These are phyloP conservation scores for Neonectria sp. DNA, from an alignment of 2,329 filamentous ascomycete species.

Conservation along the genomic window DNA sequence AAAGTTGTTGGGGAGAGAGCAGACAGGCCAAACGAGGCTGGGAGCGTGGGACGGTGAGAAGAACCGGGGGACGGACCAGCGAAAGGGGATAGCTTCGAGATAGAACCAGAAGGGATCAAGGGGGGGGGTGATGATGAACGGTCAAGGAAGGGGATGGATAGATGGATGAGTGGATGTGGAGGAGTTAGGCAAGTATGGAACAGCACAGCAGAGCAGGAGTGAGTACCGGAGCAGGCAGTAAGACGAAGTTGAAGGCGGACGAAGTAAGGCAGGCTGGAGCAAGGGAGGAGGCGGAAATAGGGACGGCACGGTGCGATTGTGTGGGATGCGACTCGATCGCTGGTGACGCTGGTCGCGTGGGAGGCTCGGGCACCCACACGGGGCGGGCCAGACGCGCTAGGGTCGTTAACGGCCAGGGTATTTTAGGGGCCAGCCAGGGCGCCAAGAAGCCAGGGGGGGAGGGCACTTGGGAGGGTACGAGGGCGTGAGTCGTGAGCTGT, in stretches of 20 bases:
- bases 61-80: not conserved
- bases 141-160: not conserved
- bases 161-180: not conserved
- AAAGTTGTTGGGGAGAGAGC: constrained; percentile 19
- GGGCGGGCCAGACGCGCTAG: constrained; percentile 25
- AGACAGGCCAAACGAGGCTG: constrained; percentile 5
- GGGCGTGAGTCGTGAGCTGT: not conserved
- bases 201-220: constrained; percentile 5
- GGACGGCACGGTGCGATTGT: constrained; percentile 24
- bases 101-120: not conserved
- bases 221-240: not conserved
- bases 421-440: constrained; percentile 16
- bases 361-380: constrained; percentile 30
- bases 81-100: constrained; percentile 9
- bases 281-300: constrained; percentile 31
- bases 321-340: constrained; percentile 28
- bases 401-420: constrained; percentile 15
- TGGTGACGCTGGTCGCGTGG: constrained; percentile 32
- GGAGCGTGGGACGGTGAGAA: constrained; percentile 14
- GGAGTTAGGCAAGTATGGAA: constrained; percentile 13
- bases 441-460: not conserved
- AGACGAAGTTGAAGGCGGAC: constrained; percentile 1
- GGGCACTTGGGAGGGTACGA: not conserved
- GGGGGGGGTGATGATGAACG: constrained; percentile 9
- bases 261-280: not conserved